Percentiles rank a stretch among this genome's conserved stretches.
Conservation (phyloP, 768 basidiomycete species). For the Hypholoma sublateritium region DNA sequence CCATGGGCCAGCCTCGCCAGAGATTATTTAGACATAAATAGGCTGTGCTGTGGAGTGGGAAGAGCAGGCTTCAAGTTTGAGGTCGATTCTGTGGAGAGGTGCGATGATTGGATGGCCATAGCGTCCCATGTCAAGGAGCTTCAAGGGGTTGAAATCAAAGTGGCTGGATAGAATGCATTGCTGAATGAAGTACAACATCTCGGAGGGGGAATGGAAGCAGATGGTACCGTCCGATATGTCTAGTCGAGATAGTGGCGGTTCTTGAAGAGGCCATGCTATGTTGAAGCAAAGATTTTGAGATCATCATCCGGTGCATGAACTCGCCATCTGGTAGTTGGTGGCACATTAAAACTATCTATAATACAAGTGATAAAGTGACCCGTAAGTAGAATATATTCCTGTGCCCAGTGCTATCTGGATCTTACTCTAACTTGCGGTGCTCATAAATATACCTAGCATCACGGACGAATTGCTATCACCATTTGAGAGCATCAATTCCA, state of each 20-base stretch:
- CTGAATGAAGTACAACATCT: too few species aligned
- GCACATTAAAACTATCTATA: neutral
- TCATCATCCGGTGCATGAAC: neutral
- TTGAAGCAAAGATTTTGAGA: too few species aligned
- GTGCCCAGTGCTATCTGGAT: neutral
- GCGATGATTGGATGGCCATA: neutral
- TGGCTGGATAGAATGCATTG: too few species aligned
- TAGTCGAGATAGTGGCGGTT: too few species aligned
- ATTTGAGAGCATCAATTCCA: neutral
- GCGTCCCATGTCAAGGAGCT: too few species aligned
- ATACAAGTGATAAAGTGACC: conserved; percentile 6
- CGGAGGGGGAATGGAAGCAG: too few species aligned
- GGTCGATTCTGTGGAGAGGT: neutral
- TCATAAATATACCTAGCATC: neutral
- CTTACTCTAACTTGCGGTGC: neutral
- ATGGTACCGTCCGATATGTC: too few species aligned
- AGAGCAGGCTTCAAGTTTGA: neutral
- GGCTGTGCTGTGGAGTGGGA: neutral
- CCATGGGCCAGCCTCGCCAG: too few species aligned
- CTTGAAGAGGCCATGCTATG: too few species aligned
- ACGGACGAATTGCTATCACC: neutral
- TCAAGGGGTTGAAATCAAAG: too few species aligned
- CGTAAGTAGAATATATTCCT: neutral
- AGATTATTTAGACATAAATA: neutral
- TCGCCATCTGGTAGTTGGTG: neutral